Evolutionary conservation across 148 eudicot species (phyloP), one percentile per base, ranked within the genome.

Genomic region (Chenopodium album): DNA sequence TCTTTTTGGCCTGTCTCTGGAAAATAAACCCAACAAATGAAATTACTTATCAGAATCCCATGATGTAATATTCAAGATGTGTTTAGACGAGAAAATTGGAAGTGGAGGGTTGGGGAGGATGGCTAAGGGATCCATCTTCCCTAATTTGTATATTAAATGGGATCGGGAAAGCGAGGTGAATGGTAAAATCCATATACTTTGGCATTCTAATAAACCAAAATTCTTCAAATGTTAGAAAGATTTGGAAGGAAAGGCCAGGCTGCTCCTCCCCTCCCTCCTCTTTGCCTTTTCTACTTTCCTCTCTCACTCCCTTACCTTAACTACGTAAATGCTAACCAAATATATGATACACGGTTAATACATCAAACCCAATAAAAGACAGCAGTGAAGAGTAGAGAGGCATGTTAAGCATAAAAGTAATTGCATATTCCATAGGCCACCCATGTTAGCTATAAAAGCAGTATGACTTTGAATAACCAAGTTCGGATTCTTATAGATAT

Each of bases 1-100:
- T 85, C 89, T 46, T 66, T 70, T 16, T 75, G 85, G 8, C 89
- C 87, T 4, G 82, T 78, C 71, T 84, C 95, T 89, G 85, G 26
- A 83, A 23, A 72, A 59, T 71, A 52, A 80, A 64, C 74, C 73
- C 69, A 68, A 59, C 16, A 46, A 56, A 22, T 37, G 10, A 0
- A 12, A 34, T 12, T 13, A 14, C 32, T 31, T 31, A 31, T 71
- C 26, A 10, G 48, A 52, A 75, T 47, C 59, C 11, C 41, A 48
- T 11, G 44, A n/a, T 26, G 26, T 31, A 67, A 67, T 67, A 10
- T 13, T 50, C 12, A 9, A 10, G 54, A 16, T 50, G 44, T 6
- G 44, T 41, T 41, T 41, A 41, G 44, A 41, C 44, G 7, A 41
- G 44, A 41, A 41, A 41, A 41, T 41, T 5, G 7, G 6, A 41